Conservation (phyloP, 352 stramenopile species). For the Phytophthora aleatoria region DNA sequence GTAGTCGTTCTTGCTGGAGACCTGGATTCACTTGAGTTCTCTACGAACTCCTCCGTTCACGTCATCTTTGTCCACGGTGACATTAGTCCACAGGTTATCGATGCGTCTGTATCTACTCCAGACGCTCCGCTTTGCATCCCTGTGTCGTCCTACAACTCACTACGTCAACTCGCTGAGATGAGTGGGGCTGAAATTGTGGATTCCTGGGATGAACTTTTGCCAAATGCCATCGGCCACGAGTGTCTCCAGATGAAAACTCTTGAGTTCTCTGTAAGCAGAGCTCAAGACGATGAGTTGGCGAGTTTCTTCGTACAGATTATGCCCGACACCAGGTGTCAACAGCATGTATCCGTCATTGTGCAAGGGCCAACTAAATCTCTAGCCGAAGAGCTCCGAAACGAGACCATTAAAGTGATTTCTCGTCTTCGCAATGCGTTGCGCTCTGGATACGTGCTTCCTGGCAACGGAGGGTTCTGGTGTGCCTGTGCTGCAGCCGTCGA, state of each 20-base stretch:
- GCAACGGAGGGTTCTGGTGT: conserved; percentile 35
- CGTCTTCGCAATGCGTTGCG: conserved; percentile 27
- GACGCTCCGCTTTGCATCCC: conserved; percentile 24
- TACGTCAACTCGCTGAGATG: conserved; percentile 29
- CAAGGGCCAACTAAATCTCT: conserved; percentile 29
- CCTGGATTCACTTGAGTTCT: conserved; percentile 7
- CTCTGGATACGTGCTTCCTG: conserved; percentile 27
- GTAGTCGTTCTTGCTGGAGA: conserved; percentile 21
- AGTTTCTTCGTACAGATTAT: conserved; percentile 23
- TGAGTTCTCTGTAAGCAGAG: conserved; percentile 16
- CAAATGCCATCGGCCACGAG: conserved; percentile 23
- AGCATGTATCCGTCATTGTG: conserved; percentile 23
- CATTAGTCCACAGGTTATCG: conserved; percentile 9
- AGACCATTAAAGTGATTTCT: conserved; percentile 19
- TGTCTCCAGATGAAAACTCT: conserved; percentile 16
- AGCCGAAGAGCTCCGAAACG: conserved; percentile 23
- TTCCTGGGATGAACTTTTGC: conserved; percentile 29
- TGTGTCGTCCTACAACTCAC: conserved; percentile 17
- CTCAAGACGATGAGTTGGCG: conserved; percentile 11
- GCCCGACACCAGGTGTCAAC: conserved; percentile 3
- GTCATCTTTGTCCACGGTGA: conserved; percentile 31
- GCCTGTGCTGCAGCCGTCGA: conserved; percentile 26
- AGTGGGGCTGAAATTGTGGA: conserved; percentile 36
- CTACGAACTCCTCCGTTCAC: conserved; percentile 4
- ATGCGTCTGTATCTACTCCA: conserved; percentile 15